These are phyloP conservation scores for Diaporthe longicolla DNA, from an alignment of 2,329 filamentous ascomycete genomes.

Conservation along the genomic window DNA sequence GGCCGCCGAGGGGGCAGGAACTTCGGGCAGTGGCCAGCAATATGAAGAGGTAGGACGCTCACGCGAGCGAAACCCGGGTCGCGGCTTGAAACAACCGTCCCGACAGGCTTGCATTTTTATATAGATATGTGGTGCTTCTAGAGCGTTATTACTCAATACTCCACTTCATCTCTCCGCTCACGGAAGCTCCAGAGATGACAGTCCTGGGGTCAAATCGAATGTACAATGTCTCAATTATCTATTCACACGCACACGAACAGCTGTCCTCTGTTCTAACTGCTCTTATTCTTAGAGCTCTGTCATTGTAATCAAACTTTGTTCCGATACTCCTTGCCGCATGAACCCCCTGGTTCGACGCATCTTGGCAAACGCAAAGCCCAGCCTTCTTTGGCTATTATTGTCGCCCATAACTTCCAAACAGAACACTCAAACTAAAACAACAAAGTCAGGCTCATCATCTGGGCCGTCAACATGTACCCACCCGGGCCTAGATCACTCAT, in stretches of 20 bases:
- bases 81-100: neutral
- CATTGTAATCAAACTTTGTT: constrained; percentile 2
- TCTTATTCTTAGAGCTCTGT: neutral
- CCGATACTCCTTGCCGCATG: constrained; percentile 7
- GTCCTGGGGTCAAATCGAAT: neutral
- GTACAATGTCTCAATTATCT: constrained; percentile 27
- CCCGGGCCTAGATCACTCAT: constrained; percentile 47
- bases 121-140: neutral
- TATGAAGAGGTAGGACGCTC: neutral
- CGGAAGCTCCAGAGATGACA: neutral
- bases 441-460: neutral
- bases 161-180: constrained; percentile 2
- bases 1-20: neutral
- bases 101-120: neutral
- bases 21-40: neutral
- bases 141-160: neutral
- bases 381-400: neutral
- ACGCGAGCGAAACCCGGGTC: neutral
- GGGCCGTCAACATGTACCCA: neutral
- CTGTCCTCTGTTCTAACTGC: constrained; percentile 6
- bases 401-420: constrained; percentile 3
- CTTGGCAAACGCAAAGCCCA: constrained; percentile 3
- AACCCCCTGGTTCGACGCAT: neutral
- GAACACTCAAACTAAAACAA: constrained; percentile 10
- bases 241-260: neutral